A percentile compares a stretch with the other conserved stretches of the same genome.
Conservation (phyloP, 306 rosid genomes). For the Dalbergia cultrata region DNA sequence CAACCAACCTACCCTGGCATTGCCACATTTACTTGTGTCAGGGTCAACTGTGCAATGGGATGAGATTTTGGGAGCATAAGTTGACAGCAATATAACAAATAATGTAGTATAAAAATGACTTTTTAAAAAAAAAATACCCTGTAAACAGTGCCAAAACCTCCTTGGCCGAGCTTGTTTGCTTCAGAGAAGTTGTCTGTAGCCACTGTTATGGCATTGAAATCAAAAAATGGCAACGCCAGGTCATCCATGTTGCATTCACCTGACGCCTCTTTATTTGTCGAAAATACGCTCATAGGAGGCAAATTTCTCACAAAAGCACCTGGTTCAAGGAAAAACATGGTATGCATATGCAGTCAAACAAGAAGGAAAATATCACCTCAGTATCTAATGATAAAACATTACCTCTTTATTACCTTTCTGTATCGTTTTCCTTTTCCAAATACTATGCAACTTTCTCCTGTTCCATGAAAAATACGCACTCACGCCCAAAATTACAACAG, state of each 20-base stretch:
- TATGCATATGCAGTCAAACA: background rate
- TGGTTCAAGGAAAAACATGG: constrained; percentile 42
- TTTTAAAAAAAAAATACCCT: constrained; percentile 40
- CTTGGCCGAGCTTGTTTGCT: constrained; percentile 56
- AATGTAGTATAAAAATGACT: background rate
- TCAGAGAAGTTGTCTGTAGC: constrained; percentile 56
- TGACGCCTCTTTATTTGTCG: constrained; percentile 54
- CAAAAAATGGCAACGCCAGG: constrained; percentile 51
- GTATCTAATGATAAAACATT: background rate
- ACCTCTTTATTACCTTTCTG: constrained; percentile 45
- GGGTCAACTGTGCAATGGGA: constrained; percentile 10
- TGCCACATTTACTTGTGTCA: constrained; percentile 19
- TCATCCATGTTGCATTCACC: constrained; percentile 50
- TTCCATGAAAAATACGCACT: constrained; percentile 48
- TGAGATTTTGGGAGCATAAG: background rate
- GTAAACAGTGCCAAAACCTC: constrained; percentile 62
- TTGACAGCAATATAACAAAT: background rate
- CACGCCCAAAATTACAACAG: constrained; percentile 47
- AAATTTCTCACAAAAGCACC: constrained; percentile 61
- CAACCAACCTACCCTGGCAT: constrained; percentile 60
- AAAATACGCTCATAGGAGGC: constrained; percentile 50
- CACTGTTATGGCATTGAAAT: constrained; percentile 42
- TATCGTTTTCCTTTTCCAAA: constrained; percentile 22
- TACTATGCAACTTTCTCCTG: constrained; percentile 45
- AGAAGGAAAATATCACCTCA: background rate